Evolutionary conservation across 495 filamentous ascomycete species (phyloP).

Genomic region (Opeltia flavorubescens): DNA sequence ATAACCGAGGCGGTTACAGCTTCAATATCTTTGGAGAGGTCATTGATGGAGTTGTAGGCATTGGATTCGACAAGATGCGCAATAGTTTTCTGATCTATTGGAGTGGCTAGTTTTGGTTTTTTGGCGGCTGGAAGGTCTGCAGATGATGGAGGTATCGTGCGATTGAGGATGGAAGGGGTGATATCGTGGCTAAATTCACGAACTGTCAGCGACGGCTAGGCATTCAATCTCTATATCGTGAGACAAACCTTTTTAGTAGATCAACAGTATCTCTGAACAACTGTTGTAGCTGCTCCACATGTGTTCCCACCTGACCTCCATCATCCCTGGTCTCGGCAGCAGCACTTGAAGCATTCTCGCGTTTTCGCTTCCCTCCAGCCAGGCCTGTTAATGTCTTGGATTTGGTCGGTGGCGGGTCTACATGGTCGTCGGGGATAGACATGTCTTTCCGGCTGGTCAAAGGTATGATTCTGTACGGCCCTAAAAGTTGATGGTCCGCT

Average conservation of each 20-base stretch:
- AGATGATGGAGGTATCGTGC: constrained; percentile 1
- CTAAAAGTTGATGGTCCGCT: constrained; percentile 4
- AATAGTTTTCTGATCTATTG: constrained; percentile 27
- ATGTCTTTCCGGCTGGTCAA: neutral
- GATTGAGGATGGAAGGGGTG: constrained; percentile 14
- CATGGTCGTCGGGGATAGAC: neutral
- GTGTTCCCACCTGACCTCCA: neutral
- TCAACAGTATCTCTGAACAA: constrained; percentile 14
- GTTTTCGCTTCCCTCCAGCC: constrained; percentile 14
- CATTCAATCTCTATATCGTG: neutral
- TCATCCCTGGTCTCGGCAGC: neutral
- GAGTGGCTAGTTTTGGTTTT: constrained; percentile 31
- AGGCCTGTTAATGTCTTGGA: neutral
- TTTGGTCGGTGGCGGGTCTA: neutral
- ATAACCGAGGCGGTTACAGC: constrained; percentile 31
- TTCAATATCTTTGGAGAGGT: constrained; percentile 36
- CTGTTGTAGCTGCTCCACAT: constrained; percentile 5
- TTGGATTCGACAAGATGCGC: constrained; percentile 26
- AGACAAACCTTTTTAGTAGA: constrained; percentile 11
- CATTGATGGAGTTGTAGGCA: constrained; percentile 32
- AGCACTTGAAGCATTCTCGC: constrained; percentile 4
- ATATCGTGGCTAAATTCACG: constrained; percentile 8
- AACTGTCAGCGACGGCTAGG: neutral
- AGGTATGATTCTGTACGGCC: neutral
- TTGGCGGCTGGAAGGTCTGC: constrained; percentile 19